Conservation (phyloP, 1,284 basidiomycete species). For the Cryptococcus floricola region DNA sequence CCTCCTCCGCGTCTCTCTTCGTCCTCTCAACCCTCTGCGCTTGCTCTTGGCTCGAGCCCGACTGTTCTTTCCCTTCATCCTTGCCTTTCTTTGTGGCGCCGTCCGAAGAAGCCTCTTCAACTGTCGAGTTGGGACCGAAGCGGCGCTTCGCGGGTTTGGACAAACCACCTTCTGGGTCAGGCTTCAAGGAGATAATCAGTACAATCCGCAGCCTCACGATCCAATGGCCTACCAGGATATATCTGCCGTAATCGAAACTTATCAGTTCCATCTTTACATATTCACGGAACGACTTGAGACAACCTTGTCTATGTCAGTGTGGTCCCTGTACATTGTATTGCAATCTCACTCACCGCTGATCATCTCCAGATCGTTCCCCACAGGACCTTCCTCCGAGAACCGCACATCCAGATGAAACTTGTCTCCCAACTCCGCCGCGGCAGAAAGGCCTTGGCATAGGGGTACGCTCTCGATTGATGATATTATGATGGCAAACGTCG, state of each 20-base stretch:
- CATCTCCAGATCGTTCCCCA: constrained; percentile 15
- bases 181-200: no score
- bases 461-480: constrained; percentile 20
- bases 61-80: no score
- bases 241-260: constrained; percentile 2
- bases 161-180: no score
- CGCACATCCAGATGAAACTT: constrained; percentile 28
- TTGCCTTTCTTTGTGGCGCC: no score
- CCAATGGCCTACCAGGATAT: constrained; percentile 5
- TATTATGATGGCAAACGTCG: constrained; percentile 26
- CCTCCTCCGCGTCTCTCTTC: no score
- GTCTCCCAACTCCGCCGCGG: constrained; percentile 25
- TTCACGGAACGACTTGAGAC: constrained; percentile 5
- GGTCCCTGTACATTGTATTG: not conserved
- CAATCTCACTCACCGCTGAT: constrained; percentile 22
- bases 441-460: constrained; percentile 12
- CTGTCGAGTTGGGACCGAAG: no score
- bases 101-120: no score
- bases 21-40: no score
- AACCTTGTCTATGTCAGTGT: not conserved
- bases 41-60: no score
- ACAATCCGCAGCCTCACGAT: no score
- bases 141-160: no score
- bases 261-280: constrained; percentile 12
- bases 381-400: constrained; percentile 12